Evolutionary conservation across 78 protist species (phyloP), one percentile per base, ranked within the genome.

Genomic region (Dictyostelium intermedium): DNA sequence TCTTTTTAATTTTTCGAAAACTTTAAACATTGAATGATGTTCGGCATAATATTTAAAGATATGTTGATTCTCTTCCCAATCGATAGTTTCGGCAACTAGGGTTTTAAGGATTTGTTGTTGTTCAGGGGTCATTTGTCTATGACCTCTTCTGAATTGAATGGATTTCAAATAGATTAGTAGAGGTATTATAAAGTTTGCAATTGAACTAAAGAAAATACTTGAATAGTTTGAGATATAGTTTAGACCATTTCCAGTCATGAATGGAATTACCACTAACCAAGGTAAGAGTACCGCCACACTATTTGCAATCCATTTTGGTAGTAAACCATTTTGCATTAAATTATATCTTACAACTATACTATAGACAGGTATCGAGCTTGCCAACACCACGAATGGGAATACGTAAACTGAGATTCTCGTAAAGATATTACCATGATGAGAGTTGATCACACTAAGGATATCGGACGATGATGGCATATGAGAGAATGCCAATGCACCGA

Each of bases 111-210:
- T 73, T 25, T 50, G 47, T 30, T 9, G 32, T 53, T 84, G 91
- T 18, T 84, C 82, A 11, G 43, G 32, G 1, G 50, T 43, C 91
- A 84, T 84, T 47, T 23, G 45, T 14, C 47, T 73, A 3, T 45
- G n/a, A 30, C 39, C n/a, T 45, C 32, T 84, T 76, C 92, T 85
- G 41, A 85, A 85, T 34, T 50, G 41, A 20, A 85, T 23, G 0
- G 95, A 56, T 47, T 39, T 84, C 20, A 92, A 34, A 69, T 85
- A 92, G 25, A 92, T 56, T 11, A 92, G 16, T 18, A 92, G 20
- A n/a, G 96, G 96, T 37, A 92, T 92, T 13, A 92, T 70, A 77
- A 92, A 92, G 63, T 92, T 92, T 39, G 91, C 84, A 3, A 77
- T 85, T 16, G 93, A 85, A 53, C 85, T 85, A 60, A 92, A 82